Evolutionary conservation across 2,329 filamentous ascomycete genomes (phyloP), one percentile per base, ranked within the genome.

Genomic region (Teratosphaeria nubilosa): DNA sequence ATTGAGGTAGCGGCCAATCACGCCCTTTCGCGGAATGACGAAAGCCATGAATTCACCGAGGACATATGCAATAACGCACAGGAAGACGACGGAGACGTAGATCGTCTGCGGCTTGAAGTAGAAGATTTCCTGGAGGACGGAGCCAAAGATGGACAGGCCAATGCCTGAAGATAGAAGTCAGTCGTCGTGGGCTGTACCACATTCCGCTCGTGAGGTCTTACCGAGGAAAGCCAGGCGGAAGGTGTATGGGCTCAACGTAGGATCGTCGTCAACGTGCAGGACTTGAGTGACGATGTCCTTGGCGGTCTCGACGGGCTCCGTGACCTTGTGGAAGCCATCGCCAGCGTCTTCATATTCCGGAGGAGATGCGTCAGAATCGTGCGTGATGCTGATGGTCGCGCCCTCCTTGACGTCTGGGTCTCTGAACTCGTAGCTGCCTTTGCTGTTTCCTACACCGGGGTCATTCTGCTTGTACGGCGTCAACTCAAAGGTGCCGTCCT

Each of bases 41-140:
- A 63, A 55, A 2, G 72, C 69, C 71, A 77, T 70, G 10, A 66
- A 64, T 53, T 76, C 71, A 13, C 76, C 76, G 10, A 76, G 62
- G 10, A 77, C 65, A 57, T 78, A 79, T 34, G 70, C 71, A 14
- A 79, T 70, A 30, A 80, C 73, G 2, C 72, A 72, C 56, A 79
- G 58, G 64, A 79, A 78, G 22, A 78, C 74, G 16, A 71, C 66
- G 1, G 74, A 76, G 10, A 80, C 73, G 27, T 63, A 72, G 53
- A 80, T 73, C 4, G 69, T 70, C 63, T 78, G 77, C 1, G 77
- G 77, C 63, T 78, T 78, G 70, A 79, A 79, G 55, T 75, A 73
- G 63, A 74, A 79, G 57, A 80, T 78, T 34, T 73, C 73, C 41
- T 72, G 70, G 5, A 79, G 67, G 5, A 74, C 72, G 45, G 62